Percentiles rank a stretch among this genome's conserved stretches.
Conservation (phyloP, 140 eudicot genomes). For the Cichorium intybus region DNA sequence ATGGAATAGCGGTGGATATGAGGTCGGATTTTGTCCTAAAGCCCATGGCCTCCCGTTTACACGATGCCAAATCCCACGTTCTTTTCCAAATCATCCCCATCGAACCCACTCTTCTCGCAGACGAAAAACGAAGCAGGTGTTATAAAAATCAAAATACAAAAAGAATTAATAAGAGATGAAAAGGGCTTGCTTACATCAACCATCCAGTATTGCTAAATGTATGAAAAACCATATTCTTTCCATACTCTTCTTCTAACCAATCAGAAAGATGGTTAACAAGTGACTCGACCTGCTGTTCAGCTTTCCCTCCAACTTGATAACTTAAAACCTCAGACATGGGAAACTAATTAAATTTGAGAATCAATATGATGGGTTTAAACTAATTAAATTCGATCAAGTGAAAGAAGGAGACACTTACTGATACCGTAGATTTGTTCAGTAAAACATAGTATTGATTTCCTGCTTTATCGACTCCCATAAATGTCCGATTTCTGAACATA, state of each 20-base stretch:
- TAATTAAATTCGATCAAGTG: not conserved
- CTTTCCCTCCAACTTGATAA: slow-evolving; percentile 85
- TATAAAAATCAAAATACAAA: not conserved
- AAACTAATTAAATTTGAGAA: too few species aligned
- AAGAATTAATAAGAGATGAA: not conserved
- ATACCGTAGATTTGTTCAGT: slow-evolving; percentile 76
- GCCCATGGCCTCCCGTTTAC: too few species aligned
- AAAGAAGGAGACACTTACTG: slow-evolving; percentile 59
- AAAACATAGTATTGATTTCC: slow-evolving; percentile 75
- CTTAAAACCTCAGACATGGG: slow-evolving; percentile 86
- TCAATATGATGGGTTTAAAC: not conserved
- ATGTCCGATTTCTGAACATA: slow-evolving; percentile 49
- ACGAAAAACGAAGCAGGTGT: too few species aligned
- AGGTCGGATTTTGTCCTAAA: too few species aligned
- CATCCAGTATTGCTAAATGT: slow-evolving; percentile 99
- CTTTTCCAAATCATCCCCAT: slow-evolving; percentile 65
- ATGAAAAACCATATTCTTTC: slow-evolving; percentile 81
- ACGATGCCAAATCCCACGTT: too few species aligned
- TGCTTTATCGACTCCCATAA: slow-evolving; percentile 67
- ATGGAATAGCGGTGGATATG: too few species aligned
- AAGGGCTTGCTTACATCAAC: slow-evolving; percentile 60
- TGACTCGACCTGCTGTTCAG: slow-evolving; percentile 68
- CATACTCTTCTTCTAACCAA: slow-evolving; percentile 82
- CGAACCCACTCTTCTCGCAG: too few species aligned
- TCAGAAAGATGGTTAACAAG: slow-evolving; percentile 84